A percentile compares a stretch with the other conserved stretches of the same genome.
Evolutionary conservation across 768 basidiomycete species (phyloP).

Genomic region (Tulasnella calospora): DNA sequence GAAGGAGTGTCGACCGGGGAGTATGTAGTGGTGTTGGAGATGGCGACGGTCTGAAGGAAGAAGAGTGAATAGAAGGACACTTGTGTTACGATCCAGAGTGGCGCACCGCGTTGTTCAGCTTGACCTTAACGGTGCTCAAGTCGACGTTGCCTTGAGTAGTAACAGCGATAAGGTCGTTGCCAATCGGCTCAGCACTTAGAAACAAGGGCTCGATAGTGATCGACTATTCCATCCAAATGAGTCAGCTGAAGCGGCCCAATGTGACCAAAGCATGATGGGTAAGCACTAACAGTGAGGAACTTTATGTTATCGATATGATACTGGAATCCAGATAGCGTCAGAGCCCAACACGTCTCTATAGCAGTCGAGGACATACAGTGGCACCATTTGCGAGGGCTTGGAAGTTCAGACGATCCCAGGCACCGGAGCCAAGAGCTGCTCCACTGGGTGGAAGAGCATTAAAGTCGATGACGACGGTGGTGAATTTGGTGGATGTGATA

Average conservation of each 20-base stretch:
- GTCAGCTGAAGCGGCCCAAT: neutral
- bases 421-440: slow-evolving; percentile 37
- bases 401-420: slow-evolving; percentile 50
- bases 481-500: slow-evolving; percentile 41
- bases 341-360: neutral
- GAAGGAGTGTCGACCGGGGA: slow-evolving; percentile 46
- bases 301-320: slow-evolving; percentile 48
- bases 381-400: slow-evolving; percentile 49
- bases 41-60: slow-evolving; percentile 34
- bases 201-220: slow-evolving; percentile 48
- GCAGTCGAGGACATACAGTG: slow-evolving; percentile 27
- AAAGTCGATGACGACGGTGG: slow-evolving; percentile 48
- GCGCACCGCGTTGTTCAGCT: slow-evolving; percentile 42
- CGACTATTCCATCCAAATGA: slow-evolving; percentile 31
- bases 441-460: slow-evolving; percentile 42
- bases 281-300: slow-evolving; percentile 40
- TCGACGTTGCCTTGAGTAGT: slow-evolving; percentile 49
- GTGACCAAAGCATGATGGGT: neutral
- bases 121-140: slow-evolving; percentile 39
- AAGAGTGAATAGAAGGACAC: neutral
- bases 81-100: neutral
- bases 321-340: neutral
- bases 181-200: slow-evolving; percentile 50
- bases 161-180: slow-evolving; percentile 46
- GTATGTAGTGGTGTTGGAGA: slow-evolving; percentile 41